Evolutionary conservation across 257 asterid genomes (phyloP).

Genomic region (Primulina tabacum): DNA sequence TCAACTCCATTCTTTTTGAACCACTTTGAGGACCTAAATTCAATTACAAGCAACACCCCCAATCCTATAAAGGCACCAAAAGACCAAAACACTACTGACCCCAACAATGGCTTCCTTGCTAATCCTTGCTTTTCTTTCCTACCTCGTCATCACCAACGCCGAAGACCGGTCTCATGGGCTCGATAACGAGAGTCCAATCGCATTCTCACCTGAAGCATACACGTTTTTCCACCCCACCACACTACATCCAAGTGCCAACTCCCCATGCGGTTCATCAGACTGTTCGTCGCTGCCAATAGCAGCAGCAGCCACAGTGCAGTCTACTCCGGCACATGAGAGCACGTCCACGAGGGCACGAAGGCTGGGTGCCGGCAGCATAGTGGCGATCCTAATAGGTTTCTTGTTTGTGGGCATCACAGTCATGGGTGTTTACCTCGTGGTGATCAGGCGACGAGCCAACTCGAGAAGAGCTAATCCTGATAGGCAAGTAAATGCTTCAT

Average conservation of each 20-base stretch:
- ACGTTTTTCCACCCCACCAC: conserved; percentile 42
- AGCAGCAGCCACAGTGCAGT: conserved; percentile 37
- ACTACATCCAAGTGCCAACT: conserved; percentile 17
- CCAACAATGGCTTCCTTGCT: conserved; percentile 31
- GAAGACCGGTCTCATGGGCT: conserved; percentile 44
- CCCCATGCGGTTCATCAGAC: conserved; percentile 21
- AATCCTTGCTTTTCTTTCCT: conserved; percentile 17
- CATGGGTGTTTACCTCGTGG: conserved; percentile 38
- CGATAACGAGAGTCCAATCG: conserved; percentile 20
- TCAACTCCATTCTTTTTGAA: conserved; percentile 16
- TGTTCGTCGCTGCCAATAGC: conserved; percentile 35
- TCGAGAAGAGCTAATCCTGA: conserved; percentile 22
- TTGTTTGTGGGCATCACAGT: conserved; percentile 29
- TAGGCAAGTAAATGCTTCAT: conserved; percentile 23
- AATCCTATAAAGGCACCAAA: conserved; percentile 20
- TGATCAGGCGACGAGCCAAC: conserved; percentile 32
- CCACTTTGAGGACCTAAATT: conserved; percentile 8
- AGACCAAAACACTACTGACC: background rate
- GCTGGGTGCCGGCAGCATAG: conserved; percentile 34
- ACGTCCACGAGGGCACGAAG: background rate
- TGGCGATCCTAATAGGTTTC: conserved; percentile 32
- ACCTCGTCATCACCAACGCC: conserved; percentile 24
- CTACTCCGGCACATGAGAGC: conserved; percentile 40
- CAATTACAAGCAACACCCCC: conserved; percentile 22
- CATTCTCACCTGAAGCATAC: conserved; percentile 39